Percentiles rank a stretch among this genome's conserved stretches.
Evolutionary conservation across 202 grass and related monocot genomes (phyloP).

Genomic region (Brachypodium distachyon): DNA sequence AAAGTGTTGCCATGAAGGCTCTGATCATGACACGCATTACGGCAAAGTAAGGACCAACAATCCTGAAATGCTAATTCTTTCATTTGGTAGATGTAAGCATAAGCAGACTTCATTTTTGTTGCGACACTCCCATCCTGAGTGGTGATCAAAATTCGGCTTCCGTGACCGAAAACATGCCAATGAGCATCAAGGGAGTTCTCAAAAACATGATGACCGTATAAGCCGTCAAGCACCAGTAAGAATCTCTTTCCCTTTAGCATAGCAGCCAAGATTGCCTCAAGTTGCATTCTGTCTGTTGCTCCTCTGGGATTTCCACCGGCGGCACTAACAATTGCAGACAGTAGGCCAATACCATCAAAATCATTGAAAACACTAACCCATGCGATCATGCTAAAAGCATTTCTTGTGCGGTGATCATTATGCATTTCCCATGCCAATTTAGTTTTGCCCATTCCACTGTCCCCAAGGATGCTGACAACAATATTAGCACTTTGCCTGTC

Average conservation of each 20-base stretch:
- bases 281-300: constrained; percentile 13
- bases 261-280: constrained; percentile 30
- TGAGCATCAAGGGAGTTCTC: constrained; percentile 15
- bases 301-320: constrained; percentile 24
- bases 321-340: constrained; percentile 25
- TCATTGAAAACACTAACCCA: constrained; percentile 27
- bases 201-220: constrained; percentile 15
- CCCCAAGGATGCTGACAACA: constrained; percentile 20
- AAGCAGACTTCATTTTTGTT: constrained; percentile 14
- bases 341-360: constrained; percentile 23
- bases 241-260: constrained; percentile 32
- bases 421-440: constrained; percentile 34
- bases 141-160: constrained; percentile 38
- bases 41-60: constrained; percentile 42
- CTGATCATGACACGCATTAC: constrained; percentile 4
- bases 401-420: constrained; percentile 15
- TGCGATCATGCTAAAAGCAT: constrained; percentile 22
- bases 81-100: constrained; percentile 19
- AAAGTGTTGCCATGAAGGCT: background rate
- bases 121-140: constrained; percentile 26
- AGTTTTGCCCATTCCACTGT: constrained; percentile 39
- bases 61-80: constrained; percentile 18
- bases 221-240: constrained; percentile 35
- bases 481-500: constrained; percentile 7
- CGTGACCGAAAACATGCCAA: constrained; percentile 8